Conservation (phyloP, 805 yeast species). For the Candida qinlingensis region DNA sequence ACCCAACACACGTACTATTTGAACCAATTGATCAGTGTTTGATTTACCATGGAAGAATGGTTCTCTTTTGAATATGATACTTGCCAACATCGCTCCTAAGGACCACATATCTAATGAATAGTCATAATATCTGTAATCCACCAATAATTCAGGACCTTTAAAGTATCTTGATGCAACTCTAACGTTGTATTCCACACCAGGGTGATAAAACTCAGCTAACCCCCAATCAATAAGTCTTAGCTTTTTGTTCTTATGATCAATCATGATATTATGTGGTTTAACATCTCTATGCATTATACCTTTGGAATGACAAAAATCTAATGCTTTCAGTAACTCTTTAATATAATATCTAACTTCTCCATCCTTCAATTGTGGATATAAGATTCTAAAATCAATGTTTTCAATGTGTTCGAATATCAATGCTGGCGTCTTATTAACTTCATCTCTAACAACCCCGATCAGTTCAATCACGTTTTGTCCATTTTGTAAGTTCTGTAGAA, state of each 20-base stretch:
- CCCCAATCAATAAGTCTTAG: constrained; percentile 92
- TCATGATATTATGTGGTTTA: constrained; percentile 91
- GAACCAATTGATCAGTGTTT: constrained; percentile 86
- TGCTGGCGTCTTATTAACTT: constrained; percentile 80
- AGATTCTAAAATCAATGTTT: constrained; percentile 79
- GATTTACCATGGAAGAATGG: constrained; percentile 92
- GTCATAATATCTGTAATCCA: constrained; percentile 79
- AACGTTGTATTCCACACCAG: constrained; percentile 84
- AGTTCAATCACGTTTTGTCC: constrained; percentile 79
- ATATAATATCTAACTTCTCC: constrained; percentile 78
- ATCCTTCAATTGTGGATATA: constrained; percentile 76
- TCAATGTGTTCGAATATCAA: constrained; percentile 80
- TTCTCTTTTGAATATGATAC: constrained; percentile 82
- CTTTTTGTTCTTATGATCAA: constrained; percentile 60
- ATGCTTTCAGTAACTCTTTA: constrained; percentile 73
- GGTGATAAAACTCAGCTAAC: constrained; percentile 86
- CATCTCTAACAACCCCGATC: constrained; percentile 84
- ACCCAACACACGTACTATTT: constrained; percentile 83
- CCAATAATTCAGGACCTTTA: constrained; percentile 87
- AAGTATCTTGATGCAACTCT: constrained; percentile 89
- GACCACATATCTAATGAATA: constrained; percentile 90
- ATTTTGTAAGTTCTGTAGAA: constrained; percentile 74
- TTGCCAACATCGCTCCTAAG: constrained; percentile 86
- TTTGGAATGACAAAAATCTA: constrained; percentile 86
- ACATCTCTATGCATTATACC: constrained; percentile 96